A percentile compares a stretch with the other conserved stretches of the same genome.
phyloP scores from a whole-genome alignment of 495 filamentous ascomycete species.

The Penicillium parvum region DNA sequence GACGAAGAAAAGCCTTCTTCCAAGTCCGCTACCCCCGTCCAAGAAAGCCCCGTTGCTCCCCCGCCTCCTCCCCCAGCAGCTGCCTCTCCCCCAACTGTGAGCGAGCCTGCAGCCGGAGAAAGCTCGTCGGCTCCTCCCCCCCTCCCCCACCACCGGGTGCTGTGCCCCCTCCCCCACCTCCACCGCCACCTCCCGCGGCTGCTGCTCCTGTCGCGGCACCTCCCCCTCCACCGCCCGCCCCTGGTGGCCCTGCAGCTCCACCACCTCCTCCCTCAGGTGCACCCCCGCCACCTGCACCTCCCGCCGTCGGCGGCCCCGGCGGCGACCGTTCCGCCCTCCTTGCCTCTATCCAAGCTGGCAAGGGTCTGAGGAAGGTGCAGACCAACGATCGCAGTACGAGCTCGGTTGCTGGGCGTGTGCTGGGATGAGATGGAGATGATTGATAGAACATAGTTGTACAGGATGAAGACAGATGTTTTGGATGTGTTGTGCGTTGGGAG shows the following conservation, averaged over 20 bases:
- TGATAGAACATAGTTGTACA: conserved; percentile 20
- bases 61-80: conserved; percentile 29
- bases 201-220: conserved; percentile 23
- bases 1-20: conserved; percentile 56
- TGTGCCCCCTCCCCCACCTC: conserved; percentile 36
- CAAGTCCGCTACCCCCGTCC: conserved; percentile 45
- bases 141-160: conserved; percentile 24
- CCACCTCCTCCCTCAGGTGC: conserved; percentile 39
- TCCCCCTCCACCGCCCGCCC: conserved; percentile 30
- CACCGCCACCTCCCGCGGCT: conserved; percentile 36
- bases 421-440: conserved; percentile 24
- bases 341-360: conserved; percentile 76
- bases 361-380: conserved; percentile 69
- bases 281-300: conserved; percentile 53
- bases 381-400: conserved; percentile 79
- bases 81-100: conserved; percentile 27
- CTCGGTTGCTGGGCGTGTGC: conserved; percentile 65
- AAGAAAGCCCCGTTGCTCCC: conserved; percentile 28
- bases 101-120: conserved; percentile 23
- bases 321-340: conserved; percentile 60
- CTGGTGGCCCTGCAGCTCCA: conserved; percentile 23
- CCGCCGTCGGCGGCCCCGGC: conserved; percentile 45
- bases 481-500: background rate
- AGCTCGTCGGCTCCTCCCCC: conserved; percentile 12
- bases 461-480: conserved; percentile 1